phyloP scores from a whole-genome alignment of 805 yeast genomes.

The Starmerella stigmatis region DNA sequence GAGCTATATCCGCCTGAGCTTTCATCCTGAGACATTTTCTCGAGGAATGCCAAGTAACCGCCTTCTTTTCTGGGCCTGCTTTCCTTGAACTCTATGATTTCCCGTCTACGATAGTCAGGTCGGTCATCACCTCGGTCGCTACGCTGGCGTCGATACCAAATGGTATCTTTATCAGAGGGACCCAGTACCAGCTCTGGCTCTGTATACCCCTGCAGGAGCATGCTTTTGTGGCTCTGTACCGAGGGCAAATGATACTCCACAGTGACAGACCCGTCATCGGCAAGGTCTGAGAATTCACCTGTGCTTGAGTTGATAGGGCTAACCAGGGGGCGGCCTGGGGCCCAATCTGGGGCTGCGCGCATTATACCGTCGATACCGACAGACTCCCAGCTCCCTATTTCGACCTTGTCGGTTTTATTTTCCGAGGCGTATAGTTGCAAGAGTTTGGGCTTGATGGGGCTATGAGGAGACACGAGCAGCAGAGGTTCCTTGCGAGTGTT shows the following conservation, averaged over 20 bases:
- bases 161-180: constrained; percentile 55
- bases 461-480: constrained; percentile 54
- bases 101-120: constrained; percentile 23
- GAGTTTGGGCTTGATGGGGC: constrained; percentile 40
- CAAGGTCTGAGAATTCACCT: constrained; percentile 36
- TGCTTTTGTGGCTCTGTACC: constrained; percentile 53
- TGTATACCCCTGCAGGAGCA: constrained; percentile 70
- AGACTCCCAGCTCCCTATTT: constrained; percentile 22
- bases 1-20: neutral
- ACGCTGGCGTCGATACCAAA: constrained; percentile 32
- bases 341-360: constrained; percentile 29
- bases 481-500: constrained; percentile 65
- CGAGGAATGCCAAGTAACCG: constrained; percentile 22
- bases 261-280: constrained; percentile 35
- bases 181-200: constrained; percentile 52
- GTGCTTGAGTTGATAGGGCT: constrained; percentile 36
- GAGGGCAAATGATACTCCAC: constrained; percentile 54
- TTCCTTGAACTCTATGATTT: constrained; percentile 20
- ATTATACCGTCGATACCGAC: constrained; percentile 32
- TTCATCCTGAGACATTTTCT: constrained; percentile 7
- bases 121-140: constrained; percentile 28
- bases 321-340: constrained; percentile 30
- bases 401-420: constrained; percentile 19
- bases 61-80: constrained; percentile 19
- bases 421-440: constrained; percentile 35